phyloP scores from a whole-genome alignment of 192 early-diverging fungal genomes.

The Hyaloraphidium curvatum region DNA sequence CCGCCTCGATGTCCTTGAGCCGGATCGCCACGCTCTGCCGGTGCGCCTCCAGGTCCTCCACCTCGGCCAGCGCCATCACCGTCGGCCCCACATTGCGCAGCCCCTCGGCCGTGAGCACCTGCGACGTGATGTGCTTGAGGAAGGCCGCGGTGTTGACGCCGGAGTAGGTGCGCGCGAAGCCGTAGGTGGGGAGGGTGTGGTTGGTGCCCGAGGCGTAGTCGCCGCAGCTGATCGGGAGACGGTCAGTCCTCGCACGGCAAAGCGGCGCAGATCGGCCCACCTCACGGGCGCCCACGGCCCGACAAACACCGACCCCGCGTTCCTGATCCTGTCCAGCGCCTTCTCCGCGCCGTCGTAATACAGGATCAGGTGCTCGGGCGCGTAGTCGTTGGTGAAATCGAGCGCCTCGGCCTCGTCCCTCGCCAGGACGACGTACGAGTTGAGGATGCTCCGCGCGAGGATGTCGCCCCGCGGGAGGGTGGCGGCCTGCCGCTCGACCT shows the following conservation, averaged over 20 bases:
- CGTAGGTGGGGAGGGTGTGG: constrained; percentile 98
- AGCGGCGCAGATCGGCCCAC: constrained; percentile 15
- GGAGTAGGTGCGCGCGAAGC: constrained; percentile 95
- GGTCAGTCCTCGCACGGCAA: not conserved
- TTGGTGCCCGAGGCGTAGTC: constrained; percentile 99
- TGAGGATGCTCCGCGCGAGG: constrained; percentile 68
- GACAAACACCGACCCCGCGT: constrained; percentile 95
- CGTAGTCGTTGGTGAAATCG: constrained; percentile 86
- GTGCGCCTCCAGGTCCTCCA: constrained; percentile 94
- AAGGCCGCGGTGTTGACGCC: constrained; percentile 94
- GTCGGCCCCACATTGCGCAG: constrained; percentile 64
- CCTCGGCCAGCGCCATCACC: constrained; percentile 85
- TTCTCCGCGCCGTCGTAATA: constrained; percentile 58
- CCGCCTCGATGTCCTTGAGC: too few relatives aligned
- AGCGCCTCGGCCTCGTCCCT: constrained; percentile 55
- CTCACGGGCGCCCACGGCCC: constrained; percentile 89
- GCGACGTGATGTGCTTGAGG: constrained; percentile 92
- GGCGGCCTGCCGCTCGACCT: constrained; percentile 65
- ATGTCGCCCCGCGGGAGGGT: constrained; percentile 74
- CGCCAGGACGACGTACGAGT: constrained; percentile 60
- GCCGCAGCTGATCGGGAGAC: constrained; percentile 45
- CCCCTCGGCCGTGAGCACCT: constrained; percentile 74
- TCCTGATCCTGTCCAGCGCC: constrained; percentile 42
- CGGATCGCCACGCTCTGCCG: constrained; percentile 90
- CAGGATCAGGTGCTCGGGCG: constrained; percentile 95